Base-by-base conservation (phyloP, 164 flowering plant genomes). In the Amborella trichopoda region DNA sequence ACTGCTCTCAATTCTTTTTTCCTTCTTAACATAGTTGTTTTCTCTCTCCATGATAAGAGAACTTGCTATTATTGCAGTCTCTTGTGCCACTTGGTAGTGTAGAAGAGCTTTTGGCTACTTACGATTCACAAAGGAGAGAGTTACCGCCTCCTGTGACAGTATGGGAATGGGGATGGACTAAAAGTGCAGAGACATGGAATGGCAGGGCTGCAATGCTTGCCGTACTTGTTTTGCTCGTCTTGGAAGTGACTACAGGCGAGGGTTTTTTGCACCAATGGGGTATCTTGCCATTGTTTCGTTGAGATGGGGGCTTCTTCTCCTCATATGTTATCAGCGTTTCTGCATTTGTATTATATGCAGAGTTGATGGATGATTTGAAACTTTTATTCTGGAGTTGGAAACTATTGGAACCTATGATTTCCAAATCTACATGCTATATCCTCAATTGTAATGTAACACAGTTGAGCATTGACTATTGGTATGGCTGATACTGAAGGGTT, bases 161-260 rank as follows among this genome's bases (percentile, higher is more conserved):
- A 16, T 91, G 96, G 96, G 86, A 91, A 66, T 91, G 98, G 94
- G 96, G 98, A 28, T 91, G 93, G 90, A 91, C 98, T 17, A 87
- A 73, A 62, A 91, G 98, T 52, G 98, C 98, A 0, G 98, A 91
- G 63, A 91, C 98, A 6, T 91, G 98, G 98, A 91, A 91, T 47
- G 98, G 96, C 41, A 76, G 98, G 68, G 95, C 88, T 14, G 96
- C 98, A 19, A 91, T 91, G 98, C 60, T 91, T 33, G 93, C 98
- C 1, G 87, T 91, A 45, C 64, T 91, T 22, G 79, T 71, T 30
- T 64, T 90, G 10, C 59, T 91, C 56, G 84, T 87, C 46, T 65
- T 76, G 18, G 94, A 91, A 68, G 95, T 83, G 33, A 83, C 88
- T 26, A 83, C 93, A 0, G 96, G 94, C 1, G 65, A 86, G 58